Percentiles rank a stretch among this genome's conserved stretches.
phyloP scores from a whole-genome alignment of 1,284 basidiomycete genomes.

The Pisolithus thermaeus region DNA sequence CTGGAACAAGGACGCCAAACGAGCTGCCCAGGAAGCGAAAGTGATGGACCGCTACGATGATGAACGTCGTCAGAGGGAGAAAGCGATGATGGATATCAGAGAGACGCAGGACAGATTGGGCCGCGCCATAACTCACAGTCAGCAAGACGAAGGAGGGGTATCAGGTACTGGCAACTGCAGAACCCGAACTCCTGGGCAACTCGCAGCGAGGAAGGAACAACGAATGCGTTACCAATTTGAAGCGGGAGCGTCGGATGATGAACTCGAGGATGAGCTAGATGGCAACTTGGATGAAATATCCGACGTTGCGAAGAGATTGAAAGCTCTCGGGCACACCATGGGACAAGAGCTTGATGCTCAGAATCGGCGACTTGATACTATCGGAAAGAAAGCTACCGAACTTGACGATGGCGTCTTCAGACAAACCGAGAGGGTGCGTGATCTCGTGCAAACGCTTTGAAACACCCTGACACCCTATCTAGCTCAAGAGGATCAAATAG shows the following conservation, averaged over 20 bases:
- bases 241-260: slow-evolving; percentile 92
- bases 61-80: slow-evolving; percentile 82
- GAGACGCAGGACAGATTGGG: slow-evolving; percentile 86
- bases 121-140: slow-evolving; percentile 60
- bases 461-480: slow-evolving; percentile 15
- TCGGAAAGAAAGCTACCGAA: slow-evolving; percentile 63
- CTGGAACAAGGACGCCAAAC: slow-evolving; percentile 90
- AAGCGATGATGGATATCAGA: slow-evolving; percentile 79
- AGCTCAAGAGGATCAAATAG: slow-evolving; percentile 70
- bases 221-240: slow-evolving; percentile 91
- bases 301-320: slow-evolving; percentile 77
- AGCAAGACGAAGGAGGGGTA: slow-evolving; percentile 37
- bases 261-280: slow-evolving; percentile 89
- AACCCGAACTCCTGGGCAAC: slow-evolving; percentile 43
- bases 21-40: slow-evolving; percentile 86
- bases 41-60: slow-evolving; percentile 85
- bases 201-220: slow-evolving; percentile 56
- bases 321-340: slow-evolving; percentile 81
- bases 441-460: no score
- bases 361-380: slow-evolving; percentile 64
- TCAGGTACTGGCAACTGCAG: slow-evolving; percentile 33
- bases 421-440: slow-evolving; percentile 65
- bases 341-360: slow-evolving; percentile 77
- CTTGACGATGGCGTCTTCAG: slow-evolving; percentile 60
- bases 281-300: slow-evolving; percentile 89